These are phyloP conservation scores for Paramecium biaurelia DNA, from an alignment of 73 alveolate genomes.

Conservation along the genomic window DNA sequence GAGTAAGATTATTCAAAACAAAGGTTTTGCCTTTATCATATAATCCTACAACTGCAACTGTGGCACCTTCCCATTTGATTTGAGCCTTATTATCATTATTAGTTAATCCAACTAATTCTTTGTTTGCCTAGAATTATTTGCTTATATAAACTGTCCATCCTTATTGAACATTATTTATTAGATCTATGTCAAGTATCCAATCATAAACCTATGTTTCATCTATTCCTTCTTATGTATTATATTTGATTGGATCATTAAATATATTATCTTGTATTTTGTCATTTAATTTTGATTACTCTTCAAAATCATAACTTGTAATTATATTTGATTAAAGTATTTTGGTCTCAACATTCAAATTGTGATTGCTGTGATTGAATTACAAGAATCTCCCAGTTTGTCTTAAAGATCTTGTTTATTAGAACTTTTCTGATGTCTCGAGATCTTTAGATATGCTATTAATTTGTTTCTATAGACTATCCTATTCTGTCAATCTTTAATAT, in stretches of 20 bases:
- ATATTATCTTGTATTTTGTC: background rate
- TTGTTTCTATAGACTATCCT: background rate
- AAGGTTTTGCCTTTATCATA: constrained; percentile 62
- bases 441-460: background rate
- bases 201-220: constrained; percentile 56
- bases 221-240: constrained; percentile 1
- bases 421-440: background rate
- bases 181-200: constrained; percentile 65
- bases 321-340: background rate
- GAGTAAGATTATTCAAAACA: constrained; percentile 37
- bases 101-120: background rate
- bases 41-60: constrained; percentile 57
- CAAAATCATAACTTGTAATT: constrained; percentile 24
- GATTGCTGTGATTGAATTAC: background rate
- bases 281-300: constrained; percentile 32
- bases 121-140: background rate
- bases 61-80: constrained; percentile 50
- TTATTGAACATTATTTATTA: background rate
- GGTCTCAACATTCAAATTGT: background rate
- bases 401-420: background rate
- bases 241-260: constrained; percentile 22
- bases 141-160: constrained; percentile 55
- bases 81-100: background rate
- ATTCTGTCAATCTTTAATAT: background rate
- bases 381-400: constrained; percentile 20